Percentiles rank a stretch among this genome's conserved stretches.
Evolutionary conservation across 495 filamentous ascomycete genomes (phyloP).

Genomic region (Clohesyomyces aquaticus): DNA sequence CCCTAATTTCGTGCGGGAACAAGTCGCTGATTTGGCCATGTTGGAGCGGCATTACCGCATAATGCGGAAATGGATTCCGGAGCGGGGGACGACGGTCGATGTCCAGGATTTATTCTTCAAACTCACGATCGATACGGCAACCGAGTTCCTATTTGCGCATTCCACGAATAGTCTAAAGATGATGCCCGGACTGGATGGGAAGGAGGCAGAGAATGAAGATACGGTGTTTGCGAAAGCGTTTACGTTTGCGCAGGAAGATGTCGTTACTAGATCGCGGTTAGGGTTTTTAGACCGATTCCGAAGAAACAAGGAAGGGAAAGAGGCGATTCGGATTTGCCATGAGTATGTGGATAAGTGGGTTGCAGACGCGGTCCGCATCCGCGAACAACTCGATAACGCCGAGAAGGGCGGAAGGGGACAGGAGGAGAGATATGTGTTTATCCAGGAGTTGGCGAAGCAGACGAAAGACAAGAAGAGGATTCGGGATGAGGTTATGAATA

Average conservation of each 20-base stretch:
- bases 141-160: conserved; percentile 74
- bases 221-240: conserved; percentile 40
- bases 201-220: conserved; percentile 23
- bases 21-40: conserved; percentile 62
- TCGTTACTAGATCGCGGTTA: conserved; percentile 24
- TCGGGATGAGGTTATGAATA: conserved; percentile 46
- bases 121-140: conserved; percentile 71
- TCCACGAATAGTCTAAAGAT: conserved; percentile 50
- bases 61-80: conserved; percentile 53
- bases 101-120: conserved; percentile 67
- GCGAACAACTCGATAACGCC: conserved; percentile 27
- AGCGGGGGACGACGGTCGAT: conserved; percentile 59
- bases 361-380: conserved; percentile 40
- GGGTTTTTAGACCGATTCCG: conserved; percentile 20
- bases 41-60: conserved; percentile 64
- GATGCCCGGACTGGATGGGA: too few species aligned
- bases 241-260: conserved; percentile 28
- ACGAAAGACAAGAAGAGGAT: conserved; percentile 45
- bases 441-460: conserved; percentile 47
- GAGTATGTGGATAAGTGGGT: conserved; percentile 55
- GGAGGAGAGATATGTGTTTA: conserved; percentile 48
- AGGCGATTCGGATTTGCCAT: conserved; percentile 54
- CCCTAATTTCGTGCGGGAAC: conserved; percentile 64
- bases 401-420: conserved; percentile 33
- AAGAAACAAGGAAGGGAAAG: conserved; percentile 39